phyloP scores from a whole-genome alignment of 345 rosid species.

The Punica granatum region DNA sequence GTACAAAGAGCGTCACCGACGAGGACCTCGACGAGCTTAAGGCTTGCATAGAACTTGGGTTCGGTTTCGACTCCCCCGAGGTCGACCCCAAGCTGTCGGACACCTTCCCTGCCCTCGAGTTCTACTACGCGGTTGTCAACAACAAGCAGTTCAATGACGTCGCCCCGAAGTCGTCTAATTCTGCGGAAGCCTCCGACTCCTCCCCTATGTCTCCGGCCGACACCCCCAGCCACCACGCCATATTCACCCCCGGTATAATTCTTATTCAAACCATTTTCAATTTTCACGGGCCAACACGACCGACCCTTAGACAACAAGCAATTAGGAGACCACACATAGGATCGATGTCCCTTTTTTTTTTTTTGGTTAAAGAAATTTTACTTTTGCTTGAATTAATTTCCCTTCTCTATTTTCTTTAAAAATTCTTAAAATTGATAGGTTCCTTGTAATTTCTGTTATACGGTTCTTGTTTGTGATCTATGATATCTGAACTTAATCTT shows the following conservation, averaged over 20 bases:
- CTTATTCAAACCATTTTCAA: neutral
- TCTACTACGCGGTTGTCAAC: constrained; percentile 52
- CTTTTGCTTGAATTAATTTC: no score
- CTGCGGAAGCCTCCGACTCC: constrained; percentile 37
- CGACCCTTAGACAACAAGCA: no score
- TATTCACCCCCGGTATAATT: constrained; percentile 37
- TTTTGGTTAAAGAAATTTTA: no score
- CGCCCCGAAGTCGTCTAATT: constrained; percentile 34
- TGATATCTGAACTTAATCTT: no score
- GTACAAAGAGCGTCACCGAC: constrained; percentile 78
- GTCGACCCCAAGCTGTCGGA: constrained; percentile 62
- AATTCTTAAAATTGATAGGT: no score
- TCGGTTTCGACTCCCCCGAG: constrained; percentile 73
- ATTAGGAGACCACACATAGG: no score
- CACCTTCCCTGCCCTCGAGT: constrained; percentile 81
- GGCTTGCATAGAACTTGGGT: constrained; percentile 79
- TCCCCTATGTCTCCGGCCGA: constrained; percentile 29
- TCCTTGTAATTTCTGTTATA: no score
- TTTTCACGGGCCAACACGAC: neutral
- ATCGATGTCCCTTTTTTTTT: no score
- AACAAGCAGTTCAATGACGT: constrained; percentile 45
- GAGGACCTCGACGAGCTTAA: constrained; percentile 94
- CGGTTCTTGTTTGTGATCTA: no score
- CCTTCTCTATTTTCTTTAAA: no score
- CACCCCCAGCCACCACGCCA: constrained; percentile 41